Conservation (phyloP, 202 grass and related monocot genomes). For the Digitaria exilis region DNA sequence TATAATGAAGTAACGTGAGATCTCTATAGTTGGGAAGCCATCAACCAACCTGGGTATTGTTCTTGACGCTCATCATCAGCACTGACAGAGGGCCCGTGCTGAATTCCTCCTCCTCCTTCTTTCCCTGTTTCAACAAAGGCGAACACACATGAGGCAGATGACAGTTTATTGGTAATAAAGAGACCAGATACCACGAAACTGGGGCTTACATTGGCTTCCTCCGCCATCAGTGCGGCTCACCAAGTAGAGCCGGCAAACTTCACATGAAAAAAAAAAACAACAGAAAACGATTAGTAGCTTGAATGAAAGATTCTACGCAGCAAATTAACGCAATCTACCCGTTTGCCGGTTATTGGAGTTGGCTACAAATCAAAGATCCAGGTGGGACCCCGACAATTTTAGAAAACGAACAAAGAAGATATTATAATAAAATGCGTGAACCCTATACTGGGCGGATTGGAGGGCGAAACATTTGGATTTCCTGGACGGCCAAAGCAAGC, state of each 20-base stretch:
- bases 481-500: not conserved
- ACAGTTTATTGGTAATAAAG: not conserved
- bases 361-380: not conserved
- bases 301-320: not conserved
- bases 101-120: constrained; percentile 98
- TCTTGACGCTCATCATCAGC: constrained; percentile 93
- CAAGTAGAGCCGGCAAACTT: constrained; percentile 28
- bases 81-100: constrained; percentile 88
- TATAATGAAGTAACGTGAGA: not conserved
- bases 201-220: constrained; percentile 49
- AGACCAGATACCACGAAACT: not conserved
- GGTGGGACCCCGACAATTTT: not conserved
- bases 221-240: constrained; percentile 42
- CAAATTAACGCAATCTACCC: not conserved
- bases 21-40: not conserved
- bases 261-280: not conserved
- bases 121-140: constrained; percentile 42
- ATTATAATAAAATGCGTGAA: not conserved
- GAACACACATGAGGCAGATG: not conserved
- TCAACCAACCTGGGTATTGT: constrained; percentile 74
- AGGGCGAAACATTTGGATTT: not conserved
- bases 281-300: not conserved
- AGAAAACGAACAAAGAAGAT: not conserved
- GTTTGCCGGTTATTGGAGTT: not conserved
- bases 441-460: not conserved